Base-by-base conservation (phyloP, 306 rosid species). In the Castanospermum australe region DNA sequence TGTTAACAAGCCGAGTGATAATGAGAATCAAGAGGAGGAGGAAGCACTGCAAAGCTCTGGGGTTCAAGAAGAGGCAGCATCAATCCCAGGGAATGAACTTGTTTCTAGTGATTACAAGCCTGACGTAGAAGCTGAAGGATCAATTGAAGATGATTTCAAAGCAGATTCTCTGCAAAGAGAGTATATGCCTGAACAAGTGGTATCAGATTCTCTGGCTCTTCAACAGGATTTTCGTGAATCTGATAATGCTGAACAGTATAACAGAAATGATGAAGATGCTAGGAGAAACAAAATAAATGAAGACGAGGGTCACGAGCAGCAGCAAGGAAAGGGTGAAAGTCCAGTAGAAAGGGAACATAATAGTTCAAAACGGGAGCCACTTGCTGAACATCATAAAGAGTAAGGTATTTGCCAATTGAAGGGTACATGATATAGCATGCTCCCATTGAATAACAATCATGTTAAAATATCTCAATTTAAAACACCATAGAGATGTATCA, bases 61-160 rank as follows among this genome's bases (percentile, higher is more conserved):
- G 52, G 20, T 10, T 64, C 78, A 51, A 45, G 83, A 84, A 28
- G 78, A 64, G 76, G 83, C 51, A n/a, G 65, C 61, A 33, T 41
- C 82, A 68, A 55, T 41, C 71, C 61, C 79, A 18, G 75, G n/a
- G 61, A 76, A 71, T 73, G 88, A 85, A 52, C 87, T 45, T 20
- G 79, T 54, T 33, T 41, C 82, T 71, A 51, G 73, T 50, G 85
- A 79, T 71, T 81, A 57, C 71, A 55, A 76, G 36, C 65, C 82
- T 6, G 82, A 55, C 13, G 73, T 78, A 72, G 88, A 65, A 73
- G 77, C 61, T 35, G 61, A 83, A 74, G 82, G 68, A 71, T 77
- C 64, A 20, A 57, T 4, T 8, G 50, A 73, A 78, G 73, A 39
- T 18, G 59, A 79, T 60, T 71, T 55, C 47, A 66, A 4, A 24